Evolutionary conservation across 139 green algal species (phyloP), one percentile per base, ranked within the genome.

Genomic region (Chlorella sp.): DNA sequence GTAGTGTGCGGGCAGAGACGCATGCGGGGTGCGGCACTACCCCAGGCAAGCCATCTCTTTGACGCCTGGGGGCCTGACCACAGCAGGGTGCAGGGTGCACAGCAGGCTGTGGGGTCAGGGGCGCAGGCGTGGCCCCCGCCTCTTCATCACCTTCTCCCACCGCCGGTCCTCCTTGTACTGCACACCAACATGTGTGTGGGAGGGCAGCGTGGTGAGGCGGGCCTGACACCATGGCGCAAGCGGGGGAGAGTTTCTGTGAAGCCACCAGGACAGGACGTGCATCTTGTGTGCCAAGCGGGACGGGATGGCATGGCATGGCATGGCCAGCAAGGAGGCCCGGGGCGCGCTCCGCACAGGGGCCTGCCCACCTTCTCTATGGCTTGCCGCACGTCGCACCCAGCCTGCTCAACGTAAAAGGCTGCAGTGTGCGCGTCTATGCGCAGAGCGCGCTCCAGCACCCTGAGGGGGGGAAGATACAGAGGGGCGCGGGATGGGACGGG

Each of bases 121-220:
- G 78, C 78, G 78, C 78, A 83, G 78, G 37, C 78, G 78, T 28
- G 39, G 39, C 37, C 9, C 14, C 39, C 39, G 78, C 39, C 42
- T 22, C 78, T 61, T 61, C 78, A 83, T 83, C 78, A 83, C 78
- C 21, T 57, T 57, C 78, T 83, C 78, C 78, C 78, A 83, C 4
- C 78, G 78, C 39, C 78, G 78, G 78, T 83, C 78, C 28, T 83
- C 78, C 78, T 83, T 39, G 30, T 61, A 83, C 78, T 83, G 78
- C 78, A 40, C 71, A 78, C 15, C 34, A 76, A 76, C 68, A 76
- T 9, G 64, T 73, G 64, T 73, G 64, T 11, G 64, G 64, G 21
- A 73, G 16, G 2, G 12, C 32, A 78, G 71, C 30, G 32, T 22
- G 30, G 68, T n/a, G 5, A 78, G n/a, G 19, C 11, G 28, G 4